Evolutionary conservation across 805 yeast species (phyloP).

Genomic region (Ogataea minuta): DNA sequence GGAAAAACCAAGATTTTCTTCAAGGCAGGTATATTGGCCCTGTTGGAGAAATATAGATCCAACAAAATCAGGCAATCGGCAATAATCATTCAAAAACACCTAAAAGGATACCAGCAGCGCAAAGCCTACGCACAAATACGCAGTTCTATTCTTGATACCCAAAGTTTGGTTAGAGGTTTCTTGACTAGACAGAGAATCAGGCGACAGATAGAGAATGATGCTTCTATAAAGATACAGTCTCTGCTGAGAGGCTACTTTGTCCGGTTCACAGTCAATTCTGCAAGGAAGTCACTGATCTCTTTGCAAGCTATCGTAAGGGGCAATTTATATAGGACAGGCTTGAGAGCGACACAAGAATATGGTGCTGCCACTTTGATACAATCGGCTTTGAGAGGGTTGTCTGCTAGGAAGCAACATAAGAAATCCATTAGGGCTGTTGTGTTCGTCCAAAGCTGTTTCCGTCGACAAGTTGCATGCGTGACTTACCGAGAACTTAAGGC

Average conservation of each 20-base stretch:
- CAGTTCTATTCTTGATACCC: conserved; percentile 53
- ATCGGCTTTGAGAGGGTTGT: conserved; percentile 64
- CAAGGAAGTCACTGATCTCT: conserved; percentile 38
- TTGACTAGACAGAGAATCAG: conserved; percentile 54
- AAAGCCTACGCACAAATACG: conserved; percentile 55
- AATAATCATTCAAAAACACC: conserved; percentile 77
- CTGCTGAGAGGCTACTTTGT: conserved; percentile 52
- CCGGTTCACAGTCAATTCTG: conserved; percentile 38
- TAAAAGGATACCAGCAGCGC: conserved; percentile 65
- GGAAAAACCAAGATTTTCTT: conserved; percentile 94
- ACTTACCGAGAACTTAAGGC: conserved; percentile 63
- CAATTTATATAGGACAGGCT: conserved; percentile 49
- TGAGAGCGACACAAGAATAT: conserved; percentile 48
- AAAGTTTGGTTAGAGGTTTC: conserved; percentile 63
- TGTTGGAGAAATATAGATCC: conserved; percentile 79
- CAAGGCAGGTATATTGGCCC: conserved; percentile 95
- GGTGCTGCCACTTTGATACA: conserved; percentile 73
- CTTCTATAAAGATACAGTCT: conserved; percentile 75
- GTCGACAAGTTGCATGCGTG: conserved; percentile 71
- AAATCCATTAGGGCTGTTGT: conserved; percentile 55
- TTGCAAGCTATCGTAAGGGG: conserved; percentile 53
- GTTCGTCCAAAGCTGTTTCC: conserved; percentile 69
- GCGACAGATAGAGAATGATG: conserved; percentile 52
- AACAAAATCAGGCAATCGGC: conserved; percentile 79
- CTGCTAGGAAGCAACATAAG: conserved; percentile 54